Base-by-base conservation (phyloP, 2,329 filamentous ascomycete species). In the Hymenoscyphus linearis region DNA sequence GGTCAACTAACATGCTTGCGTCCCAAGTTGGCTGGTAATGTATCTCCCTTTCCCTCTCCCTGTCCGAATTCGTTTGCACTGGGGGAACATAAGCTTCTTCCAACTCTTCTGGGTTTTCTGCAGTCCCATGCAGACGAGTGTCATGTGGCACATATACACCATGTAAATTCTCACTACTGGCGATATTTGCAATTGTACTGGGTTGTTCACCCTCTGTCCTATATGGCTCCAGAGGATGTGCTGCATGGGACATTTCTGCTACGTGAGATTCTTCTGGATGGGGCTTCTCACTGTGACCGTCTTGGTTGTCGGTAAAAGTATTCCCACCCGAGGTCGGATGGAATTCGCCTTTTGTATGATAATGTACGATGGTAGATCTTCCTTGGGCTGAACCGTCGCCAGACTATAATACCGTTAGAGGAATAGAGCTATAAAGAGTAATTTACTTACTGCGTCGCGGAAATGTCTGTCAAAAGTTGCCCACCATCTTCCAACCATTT, bases 401-500 rank as follows among this genome's bases (percentile, higher is more conserved):
- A 25, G 70, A 71, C 70, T 72, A 58, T 44, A 34, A 25, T 26
- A 26, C 9, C 13, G 22, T 62, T 62, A 62, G 60, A 18, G 18
- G 22, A n/a, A 35, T 40, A 16, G 47, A 14, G 37, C n/a, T 3
- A 60, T 65, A 66, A 50, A 59, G 53, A 22, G 13, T 16, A 13
- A n/a, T 52, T 5, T n/a, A 65, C 71, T 58, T 73, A 85, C 83
- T 65, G 78, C 71, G 68, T 73, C 73, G 66, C 83, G 82, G 73
- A 96, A 93, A 77, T 98, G 93, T 64, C 85, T 82, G 76, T 98
- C 93, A 73, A 96, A 96, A 50, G 96, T 89, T 52, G 91, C 85
- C 93, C 93, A 99, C 95, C 95, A 99, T 71, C 86, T 85, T 62
- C 86, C 88, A 50, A 92, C 77, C 78, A 98, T 87, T 76, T 97